Evolutionary conservation across 1,284 basidiomycete genomes (phyloP), one percentile per base, ranked within the genome.

Genomic region (Porphyrellus sp.): DNA sequence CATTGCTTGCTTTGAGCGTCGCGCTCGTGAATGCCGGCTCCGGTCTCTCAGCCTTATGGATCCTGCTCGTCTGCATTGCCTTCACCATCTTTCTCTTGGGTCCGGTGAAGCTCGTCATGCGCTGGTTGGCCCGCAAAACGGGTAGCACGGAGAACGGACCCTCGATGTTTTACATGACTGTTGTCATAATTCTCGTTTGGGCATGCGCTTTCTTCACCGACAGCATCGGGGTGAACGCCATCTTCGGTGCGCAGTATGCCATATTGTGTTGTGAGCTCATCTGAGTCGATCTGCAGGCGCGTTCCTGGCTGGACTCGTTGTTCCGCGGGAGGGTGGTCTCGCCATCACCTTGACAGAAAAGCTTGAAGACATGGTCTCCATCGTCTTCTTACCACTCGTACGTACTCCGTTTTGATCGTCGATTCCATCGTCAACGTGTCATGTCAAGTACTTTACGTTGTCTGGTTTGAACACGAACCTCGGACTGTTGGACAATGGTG

Each of bases 151-250:
- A 91, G 57, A 87, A 79, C 57, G 84, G 87, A 69, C 90, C 91
- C 0, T 85, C 84, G 0, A 83, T 87, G 54, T 76, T 83, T 40
- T 88, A 91, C 72, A 91, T 91, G 85, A 86, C 86, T 2, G 77
- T 83, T 46, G 80, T 86, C 20, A 80, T 93, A 39, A 67, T 97
- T 21, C 70, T 94, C 15, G 79, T 95, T 9, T 89, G 97, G 65
- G 79, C 83, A 3, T 92, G 86, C 15, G 87, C 91, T 0, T 98
- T 97, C 75, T 88, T 95, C 67, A 98, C 95, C 1, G 94, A 96
- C 64, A 79, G 92, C 53, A 93, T 98, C 61, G 94, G 94, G 51
- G 91, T 95, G 0, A 93, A 95, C 64, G 86, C 91, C 37, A 93
- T 95, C 63, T 91, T 93, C 63, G 89, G 90, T 77, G 54, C 50